phyloP scores from a whole-genome alignment of 2,329 filamentous ascomycete genomes.

The Verticillium nubilum region DNA sequence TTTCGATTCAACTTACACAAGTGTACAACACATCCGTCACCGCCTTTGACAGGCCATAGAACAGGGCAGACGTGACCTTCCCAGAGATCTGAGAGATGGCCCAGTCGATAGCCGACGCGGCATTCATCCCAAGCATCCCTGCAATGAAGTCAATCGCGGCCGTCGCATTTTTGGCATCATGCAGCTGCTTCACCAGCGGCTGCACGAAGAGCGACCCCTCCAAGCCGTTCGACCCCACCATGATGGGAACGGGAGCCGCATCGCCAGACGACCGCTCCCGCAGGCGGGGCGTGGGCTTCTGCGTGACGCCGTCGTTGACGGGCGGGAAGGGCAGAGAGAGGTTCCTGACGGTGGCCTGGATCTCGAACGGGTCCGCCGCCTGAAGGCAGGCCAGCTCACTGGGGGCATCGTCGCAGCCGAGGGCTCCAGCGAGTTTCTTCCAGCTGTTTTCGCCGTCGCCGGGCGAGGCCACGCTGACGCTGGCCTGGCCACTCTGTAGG shows the following conservation, averaged over 20 bases:
- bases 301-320: constrained; percentile 5
- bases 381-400: constrained; percentile 3
- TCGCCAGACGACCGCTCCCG: not conserved
- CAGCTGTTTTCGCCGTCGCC: constrained; percentile 5
- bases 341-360: constrained; percentile 6
- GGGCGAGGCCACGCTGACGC: not conserved
- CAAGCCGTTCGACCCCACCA: constrained; percentile 1
- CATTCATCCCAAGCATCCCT: not conserved
- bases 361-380: not conserved
- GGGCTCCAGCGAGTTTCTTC: constrained; percentile 3
- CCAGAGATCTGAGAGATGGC: not conserved
- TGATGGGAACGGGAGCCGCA: not conserved
- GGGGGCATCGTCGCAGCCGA: constrained; percentile 3
- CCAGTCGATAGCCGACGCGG: not conserved
- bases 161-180: not conserved
- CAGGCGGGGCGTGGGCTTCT: constrained; percentile 2
- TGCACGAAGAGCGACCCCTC: not conserved
- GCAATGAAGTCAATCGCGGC: not conserved
- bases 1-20: constrained; percentile 5
- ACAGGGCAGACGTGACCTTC: not conserved
- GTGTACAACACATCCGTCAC: constrained; percentile 2
- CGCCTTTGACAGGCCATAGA: not conserved
- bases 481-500: constrained; percentile 9
- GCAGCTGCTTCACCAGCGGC: not conserved
- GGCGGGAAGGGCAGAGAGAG: constrained; percentile 7